Conservation (phyloP, 768 basidiomycete species). For the Macrolepiota dolichaula region DNA sequence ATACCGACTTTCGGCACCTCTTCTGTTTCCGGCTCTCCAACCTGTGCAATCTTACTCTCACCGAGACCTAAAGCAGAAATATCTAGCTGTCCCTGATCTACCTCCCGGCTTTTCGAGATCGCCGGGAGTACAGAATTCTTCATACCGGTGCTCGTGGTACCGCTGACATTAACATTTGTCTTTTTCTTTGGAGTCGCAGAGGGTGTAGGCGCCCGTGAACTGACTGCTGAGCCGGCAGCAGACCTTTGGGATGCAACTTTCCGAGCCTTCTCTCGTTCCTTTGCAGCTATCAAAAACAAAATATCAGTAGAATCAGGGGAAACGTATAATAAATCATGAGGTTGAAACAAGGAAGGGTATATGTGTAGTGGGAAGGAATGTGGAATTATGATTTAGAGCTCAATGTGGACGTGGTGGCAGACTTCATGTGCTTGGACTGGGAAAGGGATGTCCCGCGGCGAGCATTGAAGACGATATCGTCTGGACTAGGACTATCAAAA, state of each 20-base stretch:
- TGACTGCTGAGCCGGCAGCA: constrained; percentile 37
- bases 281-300: constrained; percentile 61
- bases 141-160: constrained; percentile 25
- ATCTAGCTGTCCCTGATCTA: constrained; percentile 66
- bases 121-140: constrained; percentile 40
- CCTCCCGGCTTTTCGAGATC: constrained; percentile 29
- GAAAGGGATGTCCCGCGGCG: constrained; percentile 59
- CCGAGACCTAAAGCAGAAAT: constrained; percentile 70
- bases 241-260: constrained; percentile 49
- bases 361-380: constrained; percentile 14
- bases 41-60: constrained; percentile 35
- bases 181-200: constrained; percentile 42
- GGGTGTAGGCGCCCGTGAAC: constrained; percentile 45
- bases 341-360: constrained; percentile 13
- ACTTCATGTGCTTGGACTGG: constrained; percentile 15
- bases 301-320: constrained; percentile 33
- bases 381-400: constrained; percentile 17
- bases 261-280: constrained; percentile 75
- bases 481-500: constrained; percentile 87
- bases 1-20: constrained; percentile 63
- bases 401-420: constrained; percentile 17
- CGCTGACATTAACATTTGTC: constrained; percentile 26
- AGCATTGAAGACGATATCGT: constrained; percentile 82
- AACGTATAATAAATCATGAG: constrained; percentile 2
- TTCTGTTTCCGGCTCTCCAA: constrained; percentile 29